phyloP scores from a whole-genome alignment of 805 yeast species.

The Ogataea naganishii region DNA sequence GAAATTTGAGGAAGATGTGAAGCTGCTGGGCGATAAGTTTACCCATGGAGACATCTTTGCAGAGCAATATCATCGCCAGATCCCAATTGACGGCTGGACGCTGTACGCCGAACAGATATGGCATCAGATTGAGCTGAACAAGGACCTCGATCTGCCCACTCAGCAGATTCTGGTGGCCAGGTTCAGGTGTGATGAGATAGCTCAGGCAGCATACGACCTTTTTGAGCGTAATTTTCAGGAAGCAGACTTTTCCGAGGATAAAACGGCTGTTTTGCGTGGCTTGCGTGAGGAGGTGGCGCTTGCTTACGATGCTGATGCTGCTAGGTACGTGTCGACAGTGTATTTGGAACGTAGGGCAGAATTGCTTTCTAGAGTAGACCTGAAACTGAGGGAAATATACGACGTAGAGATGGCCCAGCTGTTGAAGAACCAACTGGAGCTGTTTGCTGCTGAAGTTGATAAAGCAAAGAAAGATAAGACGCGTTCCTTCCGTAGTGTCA shows the following conservation, averaged over 20 bases:
- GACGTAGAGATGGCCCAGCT: constrained; percentile 30
- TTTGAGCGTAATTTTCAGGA: constrained; percentile 29
- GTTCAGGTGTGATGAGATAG: constrained; percentile 89
- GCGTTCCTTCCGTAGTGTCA: constrained; percentile 11
- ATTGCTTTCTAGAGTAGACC: constrained; percentile 40
- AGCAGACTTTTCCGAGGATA: constrained; percentile 12
- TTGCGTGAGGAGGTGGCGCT: constrained; percentile 39
- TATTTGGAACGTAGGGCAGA: constrained; percentile 52
- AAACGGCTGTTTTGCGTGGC: constrained; percentile 26
- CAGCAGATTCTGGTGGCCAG: constrained; percentile 93
- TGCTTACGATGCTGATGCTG: constrained; percentile 61
- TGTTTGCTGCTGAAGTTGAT: constrained; percentile 19
- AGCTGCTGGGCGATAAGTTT: constrained; percentile 55
- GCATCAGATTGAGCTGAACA: constrained; percentile 89
- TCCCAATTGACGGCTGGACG: constrained; percentile 96
- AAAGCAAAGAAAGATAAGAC: constrained; percentile 16
- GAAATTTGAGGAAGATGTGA: constrained; percentile 54
- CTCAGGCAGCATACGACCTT: constrained; percentile 38
- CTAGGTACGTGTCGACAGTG: constrained; percentile 62
- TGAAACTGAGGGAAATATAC: constrained; percentile 34
- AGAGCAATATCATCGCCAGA: constrained; percentile 61
- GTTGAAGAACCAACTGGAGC: constrained; percentile 22
- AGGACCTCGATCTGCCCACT: constrained; percentile 92
- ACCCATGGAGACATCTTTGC: constrained; percentile 40
- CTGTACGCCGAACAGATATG: constrained; percentile 85